Percentiles rank a stretch among this genome's conserved stretches.
These are phyloP conservation scores for Eucalyptus brandiana DNA, from an alignment of 345 rosid genomes.

Conservation along the genomic window DNA sequence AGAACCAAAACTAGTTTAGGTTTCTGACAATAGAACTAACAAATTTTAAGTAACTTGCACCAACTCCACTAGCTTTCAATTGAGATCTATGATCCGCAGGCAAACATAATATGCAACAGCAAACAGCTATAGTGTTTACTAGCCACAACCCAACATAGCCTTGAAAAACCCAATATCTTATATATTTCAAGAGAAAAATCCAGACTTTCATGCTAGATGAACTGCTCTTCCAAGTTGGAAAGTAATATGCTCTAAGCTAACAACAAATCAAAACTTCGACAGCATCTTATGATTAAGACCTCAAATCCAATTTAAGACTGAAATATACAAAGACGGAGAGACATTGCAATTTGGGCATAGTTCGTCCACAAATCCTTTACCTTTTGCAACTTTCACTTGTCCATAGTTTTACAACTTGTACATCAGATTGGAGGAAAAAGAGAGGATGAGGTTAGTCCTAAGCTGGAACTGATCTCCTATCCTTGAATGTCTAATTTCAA, in stretches of 20 bases:
- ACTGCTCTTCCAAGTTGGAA: neutral
- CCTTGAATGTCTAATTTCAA: neutral
- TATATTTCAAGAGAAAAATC: neutral
- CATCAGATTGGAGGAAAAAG: neutral
- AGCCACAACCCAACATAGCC: neutral
- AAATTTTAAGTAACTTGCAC: neutral
- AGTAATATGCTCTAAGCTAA: neutral
- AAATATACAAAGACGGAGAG: neutral
- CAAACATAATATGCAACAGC: neutral
- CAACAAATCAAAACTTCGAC: neutral
- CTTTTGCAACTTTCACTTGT: neutral
- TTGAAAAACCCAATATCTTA: neutral
- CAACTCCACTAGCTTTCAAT: neutral
- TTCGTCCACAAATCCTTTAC: neutral
- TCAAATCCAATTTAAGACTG: neutral
- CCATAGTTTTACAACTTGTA: neutral
- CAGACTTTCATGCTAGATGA: neutral
- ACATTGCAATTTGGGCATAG: neutral
- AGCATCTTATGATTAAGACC: neutral
- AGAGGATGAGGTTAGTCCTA: neutral
- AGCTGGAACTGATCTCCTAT: neutral
- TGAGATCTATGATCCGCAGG: neutral
- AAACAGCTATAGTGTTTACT: neutral
- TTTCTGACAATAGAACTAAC: neutral
- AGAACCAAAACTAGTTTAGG: neutral